These are phyloP conservation scores for Chlamydomonas reinhardtii DNA, from an alignment of 163 green algal species.

Conservation along the genomic window DNA sequence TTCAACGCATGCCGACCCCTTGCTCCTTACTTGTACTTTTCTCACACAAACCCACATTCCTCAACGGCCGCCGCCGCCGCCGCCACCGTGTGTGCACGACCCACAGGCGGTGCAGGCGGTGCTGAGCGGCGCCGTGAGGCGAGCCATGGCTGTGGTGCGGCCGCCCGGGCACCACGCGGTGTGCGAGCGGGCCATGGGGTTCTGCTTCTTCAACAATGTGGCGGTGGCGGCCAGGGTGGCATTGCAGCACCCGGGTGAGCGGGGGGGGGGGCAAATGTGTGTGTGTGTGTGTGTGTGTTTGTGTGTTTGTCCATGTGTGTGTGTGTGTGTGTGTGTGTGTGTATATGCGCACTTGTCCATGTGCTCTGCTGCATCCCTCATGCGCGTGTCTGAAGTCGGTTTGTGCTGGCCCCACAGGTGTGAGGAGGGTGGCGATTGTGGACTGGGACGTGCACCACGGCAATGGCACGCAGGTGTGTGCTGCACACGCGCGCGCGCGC, in stretches of 20 bases:
- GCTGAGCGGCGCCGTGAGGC: conserved; percentile 40
- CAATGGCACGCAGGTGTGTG: conserved; percentile 91
- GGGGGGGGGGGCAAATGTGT: too few species aligned
- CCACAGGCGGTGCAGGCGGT: conserved; percentile 55
- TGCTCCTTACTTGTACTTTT: too few species aligned
- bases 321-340: not conserved
- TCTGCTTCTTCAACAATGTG: conserved; percentile 96
- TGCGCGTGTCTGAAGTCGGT: too few species aligned
- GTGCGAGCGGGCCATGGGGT: conserved; percentile 66
- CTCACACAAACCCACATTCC: not conserved
- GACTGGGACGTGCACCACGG: conserved; percentile 79
- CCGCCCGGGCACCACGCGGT: conserved; percentile 63
- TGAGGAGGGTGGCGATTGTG: conserved; percentile 36
- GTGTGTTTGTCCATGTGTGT: not conserved
- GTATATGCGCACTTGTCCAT: not conserved
- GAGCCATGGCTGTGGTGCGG: conserved; percentile 62
- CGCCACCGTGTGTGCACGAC: too few species aligned
- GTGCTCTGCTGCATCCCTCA: too few species aligned
- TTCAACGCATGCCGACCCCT: too few species aligned
- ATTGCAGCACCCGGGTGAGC: conserved; percentile 51
- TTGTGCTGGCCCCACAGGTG: too few species aligned
- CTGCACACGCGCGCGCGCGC: not conserved
- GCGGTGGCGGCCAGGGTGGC: conserved; percentile 80
- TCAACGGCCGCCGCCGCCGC: too few species aligned
- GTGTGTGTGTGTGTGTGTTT: not conserved